Conservation (phyloP, 805 yeast genomes). For the Yarrowia porcina region DNA sequence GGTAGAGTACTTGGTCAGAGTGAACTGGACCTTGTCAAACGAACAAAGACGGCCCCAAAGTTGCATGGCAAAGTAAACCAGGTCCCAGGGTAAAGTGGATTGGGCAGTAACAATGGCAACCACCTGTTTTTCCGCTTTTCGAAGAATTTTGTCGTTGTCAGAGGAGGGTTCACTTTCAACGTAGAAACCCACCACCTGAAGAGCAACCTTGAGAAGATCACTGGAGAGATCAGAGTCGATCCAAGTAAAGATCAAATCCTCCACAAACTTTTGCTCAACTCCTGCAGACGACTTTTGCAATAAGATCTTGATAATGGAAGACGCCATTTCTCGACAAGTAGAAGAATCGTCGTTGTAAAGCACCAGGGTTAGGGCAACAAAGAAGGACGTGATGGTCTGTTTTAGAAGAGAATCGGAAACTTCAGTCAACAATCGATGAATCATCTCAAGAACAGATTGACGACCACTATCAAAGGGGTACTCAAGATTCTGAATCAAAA, state of each 20-base stretch:
- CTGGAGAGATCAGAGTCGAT: slow-evolving; percentile 45
- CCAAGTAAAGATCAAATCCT: slow-evolving; percentile 57
- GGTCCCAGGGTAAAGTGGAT: slow-evolving; percentile 66
- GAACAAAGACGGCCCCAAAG: slow-evolving; percentile 43
- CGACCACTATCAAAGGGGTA: slow-evolving; percentile 87
- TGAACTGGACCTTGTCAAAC: slow-evolving; percentile 34
- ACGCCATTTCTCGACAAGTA: slow-evolving; percentile 81
- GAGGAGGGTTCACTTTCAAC: slow-evolving; percentile 46
- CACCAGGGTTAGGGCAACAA: slow-evolving; percentile 75
- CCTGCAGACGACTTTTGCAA: slow-evolving; percentile 39
- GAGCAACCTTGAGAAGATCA: slow-evolving; percentile 66
- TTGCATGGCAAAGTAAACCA: slow-evolving; percentile 62
- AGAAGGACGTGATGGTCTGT: slow-evolving; percentile 58
- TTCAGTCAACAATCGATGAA: slow-evolving; percentile 66
- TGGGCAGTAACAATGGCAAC: slow-evolving; percentile 40
- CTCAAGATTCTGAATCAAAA: slow-evolving; percentile 71
- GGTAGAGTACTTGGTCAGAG: slow-evolving; percentile 36
- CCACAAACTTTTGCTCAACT: slow-evolving; percentile 39
- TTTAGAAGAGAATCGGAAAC: slow-evolving; percentile 55
- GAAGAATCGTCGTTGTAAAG: slow-evolving; percentile 72
- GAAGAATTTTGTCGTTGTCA: slow-evolving; percentile 45
- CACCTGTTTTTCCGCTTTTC: slow-evolving; percentile 41
- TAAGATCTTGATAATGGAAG: slow-evolving; percentile 54
- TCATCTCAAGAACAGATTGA: slow-evolving; percentile 83
- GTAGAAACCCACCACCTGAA: slow-evolving; percentile 64